Base-by-base conservation (phyloP, 345 rosid genomes). In the Barbarea vulgaris region DNA sequence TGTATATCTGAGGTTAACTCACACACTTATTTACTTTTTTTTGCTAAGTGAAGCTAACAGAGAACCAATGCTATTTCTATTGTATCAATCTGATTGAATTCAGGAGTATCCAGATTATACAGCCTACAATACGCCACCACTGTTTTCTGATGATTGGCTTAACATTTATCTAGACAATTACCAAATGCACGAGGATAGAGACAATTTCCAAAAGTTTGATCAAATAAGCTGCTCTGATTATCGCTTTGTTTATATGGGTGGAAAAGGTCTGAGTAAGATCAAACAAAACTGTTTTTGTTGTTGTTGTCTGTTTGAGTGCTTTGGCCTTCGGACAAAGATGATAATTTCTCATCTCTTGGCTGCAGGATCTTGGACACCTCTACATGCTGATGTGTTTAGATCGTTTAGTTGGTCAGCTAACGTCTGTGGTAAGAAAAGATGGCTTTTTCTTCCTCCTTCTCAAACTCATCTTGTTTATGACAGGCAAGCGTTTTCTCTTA, bases 331-430 rank as follows among this genome's bases (percentile, higher is more conserved):
- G 9, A 24, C 4, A 39, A 52, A 74, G 55, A 60, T 61, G 34
- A 61, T 50, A 7, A 79, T 24, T 58, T 76, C 30, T 28, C 18
- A 64, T n/a, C 59, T 69, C 69, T 80, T 74, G 58, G 57, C 15
- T 80, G 72, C 85, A 94, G 97, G 97, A 74, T 88, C 99, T 60
- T 92, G 97, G 97, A 95, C 97, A 21, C 96, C 97, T 74, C 87
- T 94, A 75, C 97, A 94, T 50, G 97, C 97, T 59, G 97, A 94
- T 87, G 99, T 94, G 67, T 90, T 92, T 84, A 84, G 97, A 81
- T 92, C 99, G 24, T 92, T 85, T 74, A 95, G 96, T 71, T 92
- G 97, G 97, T 92, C 99, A 58, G 96, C 97, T 6, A 95, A 92
- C 31, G 93, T 89, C 3, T 94, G 97, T 46, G 97, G 98, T 74